Evolutionary conservation across 257 asterid genomes (phyloP), one percentile per base, ranked within the genome.

Genomic region (Solanum tarijense): DNA sequence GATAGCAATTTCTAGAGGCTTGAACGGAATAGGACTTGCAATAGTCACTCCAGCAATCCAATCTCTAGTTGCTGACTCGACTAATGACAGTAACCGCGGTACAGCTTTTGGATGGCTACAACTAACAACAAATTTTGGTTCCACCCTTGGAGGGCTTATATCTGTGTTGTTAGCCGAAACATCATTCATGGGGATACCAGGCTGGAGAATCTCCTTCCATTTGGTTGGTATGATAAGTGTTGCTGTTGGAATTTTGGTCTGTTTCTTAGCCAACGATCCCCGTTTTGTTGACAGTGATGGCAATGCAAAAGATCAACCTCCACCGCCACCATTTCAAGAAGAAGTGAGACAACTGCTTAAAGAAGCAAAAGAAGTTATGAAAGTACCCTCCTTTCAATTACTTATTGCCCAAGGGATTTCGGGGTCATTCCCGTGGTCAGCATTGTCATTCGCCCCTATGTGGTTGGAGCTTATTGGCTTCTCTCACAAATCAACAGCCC

Each of bases 161-260:
- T 92, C 98, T 2, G 93, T 95, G 52, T 88, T 96, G 2, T 46
- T 96, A 18, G 98, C 99, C 76, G 91, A 95, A 68, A 87, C 95
- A 4, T 74, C 98, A 2, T 85, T 94, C 90, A 76, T 93, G 92
- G 99, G 99, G 12, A 93, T 96, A 31, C 93, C 98, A 1, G 99
- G 99, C 48, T 96, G 99, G 99, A 91, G 98, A 89, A 87, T 96
- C 4, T 95, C 98, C 14, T 96, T 96, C 88, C 98, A 94, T 91
- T 83, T 96, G 21, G 98, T 96, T 27, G 99, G 93, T 32, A n/a
- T 93, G 14, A 20, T 96, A 76, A 96, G 99, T 72, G 91, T 95
- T 39, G 48, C 94, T 7, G 91, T 96, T 13, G 99, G 99, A 14
- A 81, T 94, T 87, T 87, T 92, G 29, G 95, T 96, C 55, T 84